These are phyloP conservation scores for Fagopyrum tataricum DNA, from an alignment of 148 eudicot species.

Conservation along the genomic window DNA sequence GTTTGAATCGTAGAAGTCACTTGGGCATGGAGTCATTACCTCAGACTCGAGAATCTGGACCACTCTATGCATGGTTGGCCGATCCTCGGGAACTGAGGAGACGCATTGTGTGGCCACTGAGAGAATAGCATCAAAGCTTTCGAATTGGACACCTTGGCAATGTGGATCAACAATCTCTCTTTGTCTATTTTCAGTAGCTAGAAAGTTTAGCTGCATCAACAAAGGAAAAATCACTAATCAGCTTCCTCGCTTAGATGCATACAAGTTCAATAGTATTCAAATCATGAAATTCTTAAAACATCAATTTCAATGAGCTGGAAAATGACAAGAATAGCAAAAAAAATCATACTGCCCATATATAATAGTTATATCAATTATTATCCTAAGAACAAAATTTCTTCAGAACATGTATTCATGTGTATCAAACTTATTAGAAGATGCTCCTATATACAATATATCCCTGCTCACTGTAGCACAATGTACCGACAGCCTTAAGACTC, in stretches of 20 bases:
- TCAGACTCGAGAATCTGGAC: constrained; percentile 89
- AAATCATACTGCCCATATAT: too few species aligned
- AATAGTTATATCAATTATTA: too few species aligned
- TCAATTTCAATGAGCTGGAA: not conserved
- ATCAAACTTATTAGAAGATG: too few species aligned
- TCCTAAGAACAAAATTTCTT: too few species aligned
- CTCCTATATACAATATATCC: too few species aligned
- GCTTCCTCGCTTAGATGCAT: not conserved
- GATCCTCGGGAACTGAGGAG: constrained; percentile 71
- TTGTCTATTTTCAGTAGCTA: constrained; percentile 66
- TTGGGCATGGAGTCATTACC: constrained; percentile 97
- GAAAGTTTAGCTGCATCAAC: constrained; percentile 64
- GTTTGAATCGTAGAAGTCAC: constrained; percentile 85
- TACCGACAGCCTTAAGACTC: not conserved
- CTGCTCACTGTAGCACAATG: too few species aligned
- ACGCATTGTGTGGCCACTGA: constrained; percentile 80
- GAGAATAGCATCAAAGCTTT: constrained; percentile 79
- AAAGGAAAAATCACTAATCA: not conserved
- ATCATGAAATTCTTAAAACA: not conserved
- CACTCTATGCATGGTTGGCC: constrained; percentile 97
- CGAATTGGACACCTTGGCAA: constrained; percentile 76
- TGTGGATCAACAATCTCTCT: constrained; percentile 70
- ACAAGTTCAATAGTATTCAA: not conserved
- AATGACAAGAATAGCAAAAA: not conserved
- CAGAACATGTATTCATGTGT: too few species aligned